Base-by-base conservation (phyloP, 192 early-diverging fungal species). In the Coemansia sp. region DNA sequence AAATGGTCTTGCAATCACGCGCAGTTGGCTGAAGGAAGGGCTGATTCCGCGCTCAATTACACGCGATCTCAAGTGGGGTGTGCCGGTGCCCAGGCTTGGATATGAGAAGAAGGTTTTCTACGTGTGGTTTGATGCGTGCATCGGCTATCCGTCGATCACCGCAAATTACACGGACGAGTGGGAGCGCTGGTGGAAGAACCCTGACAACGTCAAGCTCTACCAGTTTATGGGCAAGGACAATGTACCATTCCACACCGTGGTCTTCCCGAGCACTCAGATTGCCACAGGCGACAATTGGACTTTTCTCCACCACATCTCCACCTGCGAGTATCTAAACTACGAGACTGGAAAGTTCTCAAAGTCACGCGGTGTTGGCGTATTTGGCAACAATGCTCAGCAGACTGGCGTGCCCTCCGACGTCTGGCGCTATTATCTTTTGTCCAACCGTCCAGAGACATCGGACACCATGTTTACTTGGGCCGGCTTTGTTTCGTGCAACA, bases 151-250 rank as follows among this genome's bases (percentile, higher is more conserved):
- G 21, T 97, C 95, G 32, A 99, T 99, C 75, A 98, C 96, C 1
- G 95, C 96, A 42, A 95, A 89, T 59, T 97, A 97, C 79, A 96
- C 96, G 4, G 67, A 79, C 57, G 89, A 96, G 23, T 97, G 96
- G 96, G 87, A 95, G 77, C 86, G 92, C 71, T 99, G 97, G 97
- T 99, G 97, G 96, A 96, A 96, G 86, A 97, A 99, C 83, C 95
- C 95, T 0, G 85, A 94, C 21, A 75, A 99, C 52, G 95, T 99
- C 57, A 85, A 93, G 76, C 87, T 98, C 70, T 98, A 93, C 85
- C 96, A 99, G 85, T 99, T 99, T 75, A 98, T 99, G 96, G 97
- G 97, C 68, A 99, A 99, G 84, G 97, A 99, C 78, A 99, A 99
- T 62, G 95, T 99, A 20, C 95, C 94, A 42, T 99, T 99, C 89